Evolutionary conservation across 352 stramenopile species (phyloP), one percentile per base, ranked within the genome.

Genomic region (Phytophthora multivora): DNA sequence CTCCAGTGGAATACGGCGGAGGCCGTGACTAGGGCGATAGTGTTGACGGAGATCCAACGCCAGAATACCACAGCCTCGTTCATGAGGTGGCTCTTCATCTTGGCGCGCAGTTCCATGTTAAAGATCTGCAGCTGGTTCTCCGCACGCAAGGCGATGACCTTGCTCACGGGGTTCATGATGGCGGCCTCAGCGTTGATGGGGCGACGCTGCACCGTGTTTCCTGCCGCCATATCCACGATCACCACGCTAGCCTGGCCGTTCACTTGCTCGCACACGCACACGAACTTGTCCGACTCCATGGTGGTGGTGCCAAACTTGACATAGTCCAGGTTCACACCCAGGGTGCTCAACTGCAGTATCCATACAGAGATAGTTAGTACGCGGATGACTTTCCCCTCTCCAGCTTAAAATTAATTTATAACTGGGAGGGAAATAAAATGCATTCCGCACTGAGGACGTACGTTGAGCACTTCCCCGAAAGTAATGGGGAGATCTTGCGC

Each of bases 141-240:
- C n/a, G 88, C 84, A 21, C 87, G 82, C 54, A 96, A 51, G 18
- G 87, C 87, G 59, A 96, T 96, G 13, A 96, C 87, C 69, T 96
- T 96, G 69, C 83, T 90, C 39, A 97, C 85, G n/a, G 98, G 98
- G 83, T 99, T 99, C 98, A 99, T 99, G 59, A 99, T 98, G 47
- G 98, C 97, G n/a, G 97, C 97, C 71, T 99, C 98, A 5, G 97
- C 97, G 64, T 98, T 98, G 67, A 99, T 99, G 21, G 97, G 96
- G 59, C 96, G 93, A 40, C 97, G 91, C 78, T 96, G 85, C 58
- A 96, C 85, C 58, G 73, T 85, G 62, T 97, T 97, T 30, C 84
- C 84, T 0, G 86, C 89, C 38, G 88, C 76, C 77, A 98, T 82
- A 66, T 98, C 93, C 13, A 98, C 84, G 56, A 98, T 98, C 58